Evolutionary conservation across 306 rosid genomes (phyloP).

Genomic region (Dalbergia cochinchinensis): DNA sequence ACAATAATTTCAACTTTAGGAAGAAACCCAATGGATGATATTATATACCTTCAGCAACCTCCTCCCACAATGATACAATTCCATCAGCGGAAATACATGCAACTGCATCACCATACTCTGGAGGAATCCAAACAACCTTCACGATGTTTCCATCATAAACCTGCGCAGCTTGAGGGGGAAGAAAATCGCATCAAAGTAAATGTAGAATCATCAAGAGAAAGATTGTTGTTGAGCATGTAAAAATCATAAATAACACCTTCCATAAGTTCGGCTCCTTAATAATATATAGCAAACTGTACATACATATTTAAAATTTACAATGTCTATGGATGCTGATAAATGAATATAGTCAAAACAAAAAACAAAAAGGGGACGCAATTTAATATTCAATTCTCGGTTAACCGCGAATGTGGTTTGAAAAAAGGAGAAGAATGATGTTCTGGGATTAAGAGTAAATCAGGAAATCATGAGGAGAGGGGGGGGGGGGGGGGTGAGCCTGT

Average conservation of each 20-base stretch:
- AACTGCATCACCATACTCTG: constrained; percentile 85
- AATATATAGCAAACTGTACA: not conserved
- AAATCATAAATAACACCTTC: not conserved
- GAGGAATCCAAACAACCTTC: constrained; percentile 86
- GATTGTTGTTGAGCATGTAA: not conserved
- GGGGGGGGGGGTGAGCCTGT: no score
- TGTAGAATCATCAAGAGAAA: constrained; percentile 17
- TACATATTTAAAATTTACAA: not conserved
- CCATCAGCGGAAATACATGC: constrained; percentile 81
- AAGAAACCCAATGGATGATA: constrained; percentile 21
- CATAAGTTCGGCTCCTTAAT: not conserved
- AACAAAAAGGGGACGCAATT: not conserved
- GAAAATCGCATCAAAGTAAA: not conserved
- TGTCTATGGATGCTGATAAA: not conserved
- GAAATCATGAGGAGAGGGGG: not conserved
- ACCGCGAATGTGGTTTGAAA: not conserved
- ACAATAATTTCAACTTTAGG: not conserved
- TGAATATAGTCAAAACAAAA: not conserved
- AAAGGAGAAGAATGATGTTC: not conserved
- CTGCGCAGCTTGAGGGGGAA: constrained; percentile 48
- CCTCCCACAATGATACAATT: constrained; percentile 76
- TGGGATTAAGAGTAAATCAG: not conserved
- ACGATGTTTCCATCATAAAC: constrained; percentile 61
- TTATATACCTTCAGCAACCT: constrained; percentile 75
- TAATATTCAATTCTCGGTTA: not conserved